These are phyloP conservation scores for Rutstroemia sp. DNA, from an alignment of 2,329 filamentous ascomycete genomes.

Conservation along the genomic window DNA sequence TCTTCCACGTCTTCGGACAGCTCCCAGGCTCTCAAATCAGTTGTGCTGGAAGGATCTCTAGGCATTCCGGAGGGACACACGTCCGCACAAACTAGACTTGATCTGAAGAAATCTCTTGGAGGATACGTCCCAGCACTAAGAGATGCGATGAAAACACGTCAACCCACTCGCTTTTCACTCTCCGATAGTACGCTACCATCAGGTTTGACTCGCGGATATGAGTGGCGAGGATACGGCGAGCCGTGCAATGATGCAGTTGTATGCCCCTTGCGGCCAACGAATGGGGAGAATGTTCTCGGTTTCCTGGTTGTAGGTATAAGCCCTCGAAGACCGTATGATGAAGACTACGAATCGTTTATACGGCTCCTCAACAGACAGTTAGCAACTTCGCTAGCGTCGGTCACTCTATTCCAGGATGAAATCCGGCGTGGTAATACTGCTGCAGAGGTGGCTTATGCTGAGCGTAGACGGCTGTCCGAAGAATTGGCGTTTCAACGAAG, in stretches of 20 bases:
- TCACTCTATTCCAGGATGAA: conserved; percentile 77
- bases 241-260: conserved; percentile 63
- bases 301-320: conserved; percentile 44
- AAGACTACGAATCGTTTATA: conserved; percentile 72
- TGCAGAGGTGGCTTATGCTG: conserved; percentile 64
- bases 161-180: conserved; percentile 58
- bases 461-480: conserved; percentile 32
- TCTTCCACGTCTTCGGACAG: conserved; percentile 62
- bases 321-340: conserved; percentile 67
- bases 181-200: conserved; percentile 57
- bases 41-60: conserved; percentile 63
- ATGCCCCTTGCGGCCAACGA: conserved; percentile 69
- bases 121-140: conserved; percentile 72
- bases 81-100: conserved; percentile 52
- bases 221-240: conserved; percentile 65
- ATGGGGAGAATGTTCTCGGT: conserved; percentile 49
- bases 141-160: conserved; percentile 60
- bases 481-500: conserved; percentile 22
- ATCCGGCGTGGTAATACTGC: conserved; percentile 66
- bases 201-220: conserved; percentile 57
- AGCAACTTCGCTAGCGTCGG: conserved; percentile 72
- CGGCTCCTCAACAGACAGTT: conserved; percentile 68
- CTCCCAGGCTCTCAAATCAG: conserved; percentile 50
- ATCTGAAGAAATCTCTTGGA: conserved; percentile 60
- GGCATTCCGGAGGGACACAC: conserved; percentile 59